A percentile compares a stretch with the other conserved stretches of the same genome.
Evolutionary conservation across 2,329 filamentous ascomycete species (phyloP).

Genomic region (Emergomyces pasteurianus): DNA sequence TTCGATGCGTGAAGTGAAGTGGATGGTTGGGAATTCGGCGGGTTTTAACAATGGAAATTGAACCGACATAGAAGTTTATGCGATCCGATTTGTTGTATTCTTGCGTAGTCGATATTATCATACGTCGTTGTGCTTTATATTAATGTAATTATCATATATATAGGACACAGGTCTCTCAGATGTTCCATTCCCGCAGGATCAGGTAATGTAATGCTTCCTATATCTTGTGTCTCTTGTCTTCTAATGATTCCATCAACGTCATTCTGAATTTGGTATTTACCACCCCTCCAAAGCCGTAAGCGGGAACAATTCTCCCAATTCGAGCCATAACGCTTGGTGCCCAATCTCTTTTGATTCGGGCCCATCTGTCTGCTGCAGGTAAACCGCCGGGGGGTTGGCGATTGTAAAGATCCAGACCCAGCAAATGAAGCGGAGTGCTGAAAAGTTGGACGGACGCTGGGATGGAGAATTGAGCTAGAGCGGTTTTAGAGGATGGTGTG

Average conservation of each 20-base stretch:
- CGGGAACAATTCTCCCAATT: conserved; percentile 75
- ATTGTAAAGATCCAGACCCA: conserved; percentile 81
- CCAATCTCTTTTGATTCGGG: conserved; percentile 63
- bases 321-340: conserved; percentile 58
- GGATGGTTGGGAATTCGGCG: background rate
- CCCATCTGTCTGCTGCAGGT: conserved; percentile 49
- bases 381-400: conserved; percentile 37
- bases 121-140: background rate
- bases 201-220: background rate
- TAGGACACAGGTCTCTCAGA: too few species aligned
- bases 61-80: background rate
- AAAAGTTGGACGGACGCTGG: conserved; percentile 68
- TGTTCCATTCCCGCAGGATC: background rate
- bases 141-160: background rate
- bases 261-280: conserved; percentile 64
- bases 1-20: background rate
- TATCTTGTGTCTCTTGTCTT: conserved; percentile 17
- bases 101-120: background rate
- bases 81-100: background rate
- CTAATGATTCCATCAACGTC: conserved; percentile 53
- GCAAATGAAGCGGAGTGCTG: conserved; percentile 72
- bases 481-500: conserved; percentile 37
- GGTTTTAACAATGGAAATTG: background rate
- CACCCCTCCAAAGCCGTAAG: conserved; percentile 79
- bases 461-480: conserved; percentile 66